phyloP scores from a whole-genome alignment of 2,329 filamentous ascomycete genomes.

The Huntiella omanensis region DNA sequence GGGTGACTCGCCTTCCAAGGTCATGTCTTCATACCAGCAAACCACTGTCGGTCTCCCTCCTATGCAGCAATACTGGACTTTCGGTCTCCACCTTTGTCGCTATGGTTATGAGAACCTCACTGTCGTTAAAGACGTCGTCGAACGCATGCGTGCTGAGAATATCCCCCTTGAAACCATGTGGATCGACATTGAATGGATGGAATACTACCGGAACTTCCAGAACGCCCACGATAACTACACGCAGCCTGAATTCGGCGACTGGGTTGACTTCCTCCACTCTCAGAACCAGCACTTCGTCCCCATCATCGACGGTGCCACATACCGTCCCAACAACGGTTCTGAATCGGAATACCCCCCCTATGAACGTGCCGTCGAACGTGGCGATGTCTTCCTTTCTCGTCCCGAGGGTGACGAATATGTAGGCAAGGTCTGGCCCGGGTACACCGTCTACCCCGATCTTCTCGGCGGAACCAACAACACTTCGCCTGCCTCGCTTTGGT shows the following conservation, averaged over 20 bases:
- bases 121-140: constrained; percentile 44
- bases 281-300: constrained; percentile 51
- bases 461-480: constrained; percentile 36
- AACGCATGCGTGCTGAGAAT: constrained; percentile 41
- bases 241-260: constrained; percentile 11
- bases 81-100: constrained; percentile 63
- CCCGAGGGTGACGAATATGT: constrained; percentile 36
- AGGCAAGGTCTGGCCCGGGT: constrained; percentile 57
- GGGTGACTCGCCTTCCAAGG: constrained; percentile 47
- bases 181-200: constrained; percentile 58
- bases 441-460: constrained; percentile 57
- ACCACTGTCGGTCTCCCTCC: constrained; percentile 51
- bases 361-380: constrained; percentile 34
- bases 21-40: constrained; percentile 51
- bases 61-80: constrained; percentile 65
- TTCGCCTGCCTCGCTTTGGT: constrained; percentile 46
- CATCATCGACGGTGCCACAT: constrained; percentile 55
- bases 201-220: constrained; percentile 35
- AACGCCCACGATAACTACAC: constrained; percentile 31
- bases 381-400: constrained; percentile 35
- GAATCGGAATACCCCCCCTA: constrained; percentile 40
- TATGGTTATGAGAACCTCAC: constrained; percentile 63
- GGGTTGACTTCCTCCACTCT: constrained; percentile 42
- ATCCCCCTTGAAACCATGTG: constrained; percentile 61
- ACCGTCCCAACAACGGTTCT: constrained; percentile 54